These are phyloP conservation scores for Aspergillus cejpii DNA, from an alignment of 2,329 filamentous ascomycete species.

Conservation along the genomic window DNA sequence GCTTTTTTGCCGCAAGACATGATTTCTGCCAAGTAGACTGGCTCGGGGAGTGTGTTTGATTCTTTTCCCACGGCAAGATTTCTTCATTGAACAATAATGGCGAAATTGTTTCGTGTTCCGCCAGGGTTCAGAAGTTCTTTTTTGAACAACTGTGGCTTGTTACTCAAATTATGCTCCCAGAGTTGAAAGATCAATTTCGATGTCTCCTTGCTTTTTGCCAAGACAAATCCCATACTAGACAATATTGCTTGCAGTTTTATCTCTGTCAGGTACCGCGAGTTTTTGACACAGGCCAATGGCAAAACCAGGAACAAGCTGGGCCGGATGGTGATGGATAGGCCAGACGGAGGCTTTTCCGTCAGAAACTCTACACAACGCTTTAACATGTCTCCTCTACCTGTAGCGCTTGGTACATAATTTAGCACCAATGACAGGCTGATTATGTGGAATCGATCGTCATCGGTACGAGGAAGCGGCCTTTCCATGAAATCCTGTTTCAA, in stretches of 20 bases:
- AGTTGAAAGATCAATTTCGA: conserved; percentile 83
- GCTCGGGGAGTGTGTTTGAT: background rate
- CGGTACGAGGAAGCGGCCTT: conserved; percentile 58
- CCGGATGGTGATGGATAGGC: conserved; percentile 25
- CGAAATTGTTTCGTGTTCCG: conserved; percentile 79
- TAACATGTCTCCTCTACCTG: conserved; percentile 76
- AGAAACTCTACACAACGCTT: conserved; percentile 67
- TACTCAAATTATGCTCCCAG: conserved; percentile 54
- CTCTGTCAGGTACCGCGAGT: conserved; percentile 84
- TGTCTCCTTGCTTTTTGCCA: conserved; percentile 63
- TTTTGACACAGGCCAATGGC: conserved; percentile 77
- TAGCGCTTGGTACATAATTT: conserved; percentile 82
- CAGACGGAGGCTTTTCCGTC: conserved; percentile 24
- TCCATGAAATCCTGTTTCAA: conserved; percentile 91
- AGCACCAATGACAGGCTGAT: conserved; percentile 88
- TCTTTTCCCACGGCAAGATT: conserved; percentile 7
- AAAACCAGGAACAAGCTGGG: conserved; percentile 76
- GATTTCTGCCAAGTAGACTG: conserved; percentile 47
- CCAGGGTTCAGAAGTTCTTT: conserved; percentile 77
- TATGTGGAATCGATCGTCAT: conserved; percentile 70
- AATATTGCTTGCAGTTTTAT: conserved; percentile 64
- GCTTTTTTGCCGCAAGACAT: conserved; percentile 76
- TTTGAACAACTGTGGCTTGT: conserved; percentile 43
- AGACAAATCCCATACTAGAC: conserved; percentile 64
- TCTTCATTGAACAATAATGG: conserved; percentile 55